phyloP scores from a whole-genome alignment of 176 grass and related monocot species.

The Juncus inflexus region DNA sequence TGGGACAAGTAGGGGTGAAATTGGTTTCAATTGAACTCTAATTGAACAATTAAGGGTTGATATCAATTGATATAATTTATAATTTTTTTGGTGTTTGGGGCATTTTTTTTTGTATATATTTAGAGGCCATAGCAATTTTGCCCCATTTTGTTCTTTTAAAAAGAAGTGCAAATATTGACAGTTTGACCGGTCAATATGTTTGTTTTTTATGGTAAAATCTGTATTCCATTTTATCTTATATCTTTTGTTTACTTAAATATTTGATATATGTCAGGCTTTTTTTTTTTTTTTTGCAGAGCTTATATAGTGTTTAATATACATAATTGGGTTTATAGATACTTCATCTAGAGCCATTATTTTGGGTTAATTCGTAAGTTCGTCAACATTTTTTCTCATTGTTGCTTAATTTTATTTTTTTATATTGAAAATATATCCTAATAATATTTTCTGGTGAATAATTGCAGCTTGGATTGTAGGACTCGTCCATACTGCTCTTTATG shows the following conservation, averaged over 20 bases:
- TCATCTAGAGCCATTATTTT: conserved; percentile 59
- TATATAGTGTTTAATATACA: conserved; percentile 88
- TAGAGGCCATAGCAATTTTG: conserved; percentile 96
- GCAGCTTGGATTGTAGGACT: conserved; percentile 88
- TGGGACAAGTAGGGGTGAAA: no score
- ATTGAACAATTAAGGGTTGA: neutral
- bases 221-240: no score
- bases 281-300: conserved; percentile 43
- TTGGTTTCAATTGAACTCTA: no score
- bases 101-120: conserved; percentile 90
- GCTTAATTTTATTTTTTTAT: neutral
- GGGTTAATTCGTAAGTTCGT: conserved; percentile 71
- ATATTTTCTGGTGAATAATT: neutral
- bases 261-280: neutral
- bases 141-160: conserved; percentile 87
- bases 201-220: conserved; percentile 70
- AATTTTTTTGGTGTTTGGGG: conserved; percentile 57
- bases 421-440: neutral
- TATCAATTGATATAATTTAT: conserved; percentile 11
- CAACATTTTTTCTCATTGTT: neutral
- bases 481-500: conserved; percentile 81
- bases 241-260: neutral
- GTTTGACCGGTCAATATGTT: conserved; percentile 96
- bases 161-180: conserved; percentile 93
- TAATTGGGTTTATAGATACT: conserved; percentile 96